Percentiles rank a stretch among this genome's conserved stretches.
These are phyloP conservation scores for Colletotrichum tamarilloi DNA, from an alignment of 2,329 filamentous ascomycete species.

Conservation along the genomic window DNA sequence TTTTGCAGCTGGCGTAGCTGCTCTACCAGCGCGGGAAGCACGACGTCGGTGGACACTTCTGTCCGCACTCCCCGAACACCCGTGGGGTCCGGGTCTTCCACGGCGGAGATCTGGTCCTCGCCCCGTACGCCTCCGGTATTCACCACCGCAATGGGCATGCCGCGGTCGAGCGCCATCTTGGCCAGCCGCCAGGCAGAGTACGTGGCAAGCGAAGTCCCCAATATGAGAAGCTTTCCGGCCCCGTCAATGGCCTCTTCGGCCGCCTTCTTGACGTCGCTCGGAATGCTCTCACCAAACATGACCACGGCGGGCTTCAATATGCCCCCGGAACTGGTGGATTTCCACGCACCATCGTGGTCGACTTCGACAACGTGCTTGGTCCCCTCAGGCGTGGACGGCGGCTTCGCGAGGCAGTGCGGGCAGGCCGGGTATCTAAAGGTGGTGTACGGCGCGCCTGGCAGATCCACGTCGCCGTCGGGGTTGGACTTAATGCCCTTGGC, in stretches of 20 bases:
- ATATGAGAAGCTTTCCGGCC: constrained; percentile 78
- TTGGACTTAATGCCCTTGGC: constrained; percentile 83
- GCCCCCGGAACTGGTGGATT: constrained; percentile 72
- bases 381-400: constrained; percentile 67
- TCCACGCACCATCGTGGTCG: constrained; percentile 86
- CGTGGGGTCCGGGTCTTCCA: constrained; percentile 61
- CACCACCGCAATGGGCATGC: constrained; percentile 87
- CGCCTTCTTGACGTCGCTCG: constrained; percentile 72
- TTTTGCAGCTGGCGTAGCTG: constrained; percentile 52
- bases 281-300: constrained; percentile 96
- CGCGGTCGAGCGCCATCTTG: constrained; percentile 82
- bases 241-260: constrained; percentile 85
- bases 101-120: constrained; percentile 77
- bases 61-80: constrained; percentile 66
- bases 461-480: constrained; percentile 93
- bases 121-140: constrained; percentile 88
- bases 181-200: constrained; percentile 95
- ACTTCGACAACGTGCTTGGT: constrained; percentile 70
- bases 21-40: constrained; percentile 68
- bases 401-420: constrained; percentile 77
- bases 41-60: constrained; percentile 66
- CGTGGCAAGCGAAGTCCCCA: constrained; percentile 92
- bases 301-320: constrained; percentile 92
- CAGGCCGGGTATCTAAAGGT: constrained; percentile 94
- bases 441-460: constrained; percentile 87